Evolutionary conservation across 352 stramenopile species (phyloP), one percentile per base, ranked within the genome.

Genomic region (Pythium coloratum): DNA sequence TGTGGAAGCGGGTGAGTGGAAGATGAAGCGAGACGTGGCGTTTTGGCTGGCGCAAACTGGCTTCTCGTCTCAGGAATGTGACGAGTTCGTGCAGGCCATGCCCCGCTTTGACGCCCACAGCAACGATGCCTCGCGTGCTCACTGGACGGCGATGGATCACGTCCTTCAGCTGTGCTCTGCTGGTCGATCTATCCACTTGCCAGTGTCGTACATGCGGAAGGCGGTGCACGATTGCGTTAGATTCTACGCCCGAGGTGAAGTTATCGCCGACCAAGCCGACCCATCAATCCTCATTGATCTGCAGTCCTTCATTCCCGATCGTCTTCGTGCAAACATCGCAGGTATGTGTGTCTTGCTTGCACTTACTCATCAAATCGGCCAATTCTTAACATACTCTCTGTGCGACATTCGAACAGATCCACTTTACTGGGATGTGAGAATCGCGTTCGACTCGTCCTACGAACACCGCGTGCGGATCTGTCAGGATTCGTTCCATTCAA

Each of bases 1-100:
- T 16, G 61, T 74, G 10, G 59, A 77, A 32, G 51, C 55, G 0
- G 71, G 71, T 6, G 61, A 69, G 50, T 77, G 71, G 71, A 77
- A 77, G 50, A 69, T 72, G 51, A 72, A 70, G 51, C 61, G 71
- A 14, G 71, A 77, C n/a, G 65, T 77, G 10, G 62, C 54, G 3
- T 66, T 57, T 38, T 49, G 56, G 44, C 54, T 77, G 18, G 53
- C 55, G 1, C 51, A 72, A 36, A 47, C 64, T 0, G 70, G 65
- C 2, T 74, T 73, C 44, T 76, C 65, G 9, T 65, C 55, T 3
- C 64, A 68, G 49, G 69, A 71, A 34, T 66, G 63, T 46, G 60
- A 33, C n/a, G 63, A 75, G 20, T 59, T 69, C 49, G 54, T 75
- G 33, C 13, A 46, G 2, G 60, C 60, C 14, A 62, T 68, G 55